Evolutionary conservation across 139 green algal genomes (phyloP).

Genomic region (Tetradesmus lagerheimii): DNA sequence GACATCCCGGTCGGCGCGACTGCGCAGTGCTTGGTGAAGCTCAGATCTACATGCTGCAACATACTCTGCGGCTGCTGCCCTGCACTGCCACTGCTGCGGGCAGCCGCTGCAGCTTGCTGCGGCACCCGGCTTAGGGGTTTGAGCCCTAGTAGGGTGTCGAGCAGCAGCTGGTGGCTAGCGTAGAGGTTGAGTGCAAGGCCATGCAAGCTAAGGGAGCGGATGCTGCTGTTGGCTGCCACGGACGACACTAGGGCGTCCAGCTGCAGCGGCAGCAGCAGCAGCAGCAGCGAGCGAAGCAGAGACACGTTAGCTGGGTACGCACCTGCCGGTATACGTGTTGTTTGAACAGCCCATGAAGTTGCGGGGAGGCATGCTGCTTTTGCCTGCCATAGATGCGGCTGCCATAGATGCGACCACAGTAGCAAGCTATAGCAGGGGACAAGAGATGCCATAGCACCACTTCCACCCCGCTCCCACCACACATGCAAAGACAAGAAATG

Average conservation of each 20-base stretch:
- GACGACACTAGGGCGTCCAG: background rate
- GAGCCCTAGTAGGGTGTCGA: background rate
- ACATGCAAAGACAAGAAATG: too few relatives aligned
- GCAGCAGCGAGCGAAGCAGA: background rate
- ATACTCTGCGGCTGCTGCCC: background rate
- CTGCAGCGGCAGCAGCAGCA: background rate
- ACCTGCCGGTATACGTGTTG: background rate
- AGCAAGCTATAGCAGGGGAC: background rate
- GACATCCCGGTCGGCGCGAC: background rate
- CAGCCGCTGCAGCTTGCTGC: background rate
- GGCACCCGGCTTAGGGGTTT: background rate
- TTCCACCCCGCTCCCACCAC: too few relatives aligned
- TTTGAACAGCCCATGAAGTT: background rate
- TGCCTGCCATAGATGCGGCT: background rate
- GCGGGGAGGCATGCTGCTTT: background rate
- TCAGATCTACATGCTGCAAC: background rate
- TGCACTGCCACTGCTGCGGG: background rate
- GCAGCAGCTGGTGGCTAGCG: background rate
- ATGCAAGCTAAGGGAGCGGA: background rate
- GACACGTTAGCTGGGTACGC: background rate
- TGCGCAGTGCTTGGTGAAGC: background rate
- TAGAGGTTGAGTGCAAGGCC: background rate
- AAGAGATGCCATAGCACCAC: too few relatives aligned
- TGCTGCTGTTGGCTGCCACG: background rate
- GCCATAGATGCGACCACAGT: background rate